A percentile compares a stretch with the other conserved stretches of the same genome.
Evolutionary conservation across 441 rosid genomes (phyloP).

Genomic region (Brassica balearica): DNA sequence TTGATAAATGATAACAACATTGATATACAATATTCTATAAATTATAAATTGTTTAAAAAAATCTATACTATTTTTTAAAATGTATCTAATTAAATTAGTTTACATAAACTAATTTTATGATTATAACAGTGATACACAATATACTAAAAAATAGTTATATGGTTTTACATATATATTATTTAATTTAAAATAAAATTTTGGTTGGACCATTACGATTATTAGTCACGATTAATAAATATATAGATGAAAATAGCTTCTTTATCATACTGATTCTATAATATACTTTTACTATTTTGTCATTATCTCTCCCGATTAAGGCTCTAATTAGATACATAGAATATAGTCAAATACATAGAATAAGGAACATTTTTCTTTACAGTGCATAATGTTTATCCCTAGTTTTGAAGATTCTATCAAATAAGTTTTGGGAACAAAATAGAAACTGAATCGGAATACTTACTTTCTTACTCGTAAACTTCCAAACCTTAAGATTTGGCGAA

Average conservation of each 20-base stretch:
- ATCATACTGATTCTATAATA: background rate
- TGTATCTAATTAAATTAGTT: too few relatives aligned
- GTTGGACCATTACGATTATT: background rate
- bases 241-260: background rate
- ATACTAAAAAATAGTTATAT: background rate
- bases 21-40: too few relatives aligned
- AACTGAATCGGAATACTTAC: background rate
- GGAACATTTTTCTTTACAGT: conserved; percentile 1
- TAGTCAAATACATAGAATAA: background rate
- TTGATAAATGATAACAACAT: too few relatives aligned
- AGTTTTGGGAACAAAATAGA: background rate
- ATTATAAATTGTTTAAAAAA: too few relatives aligned
- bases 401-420: background rate
- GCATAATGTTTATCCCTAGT: background rate
- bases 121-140: background rate
- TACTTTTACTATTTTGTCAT: background rate
- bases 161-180: background rate
- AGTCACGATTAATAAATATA: background rate
- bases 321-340: background rate
- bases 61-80: too few relatives aligned
- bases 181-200: background rate
- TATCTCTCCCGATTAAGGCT: background rate
- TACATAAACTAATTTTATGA: too few relatives aligned
- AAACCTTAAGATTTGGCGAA: background rate
- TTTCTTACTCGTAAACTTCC: conserved; percentile 2